These are phyloP conservation scores for Amanita jacksonii DNA, from an alignment of 768 basidiomycete genomes.

Conservation along the genomic window DNA sequence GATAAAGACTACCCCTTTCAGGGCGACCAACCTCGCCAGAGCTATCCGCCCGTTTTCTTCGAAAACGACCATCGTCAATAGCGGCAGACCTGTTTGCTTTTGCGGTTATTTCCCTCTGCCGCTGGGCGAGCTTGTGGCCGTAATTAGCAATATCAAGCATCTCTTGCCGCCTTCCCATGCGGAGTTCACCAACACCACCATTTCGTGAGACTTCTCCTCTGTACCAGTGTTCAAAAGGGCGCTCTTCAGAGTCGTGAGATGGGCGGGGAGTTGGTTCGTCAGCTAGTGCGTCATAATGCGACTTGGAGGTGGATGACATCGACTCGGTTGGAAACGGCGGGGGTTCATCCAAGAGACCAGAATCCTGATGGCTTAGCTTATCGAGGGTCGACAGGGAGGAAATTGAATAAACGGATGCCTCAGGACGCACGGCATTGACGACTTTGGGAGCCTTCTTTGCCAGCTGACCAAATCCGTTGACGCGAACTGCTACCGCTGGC, in stretches of 20 bases:
- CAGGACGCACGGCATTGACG: conserved; percentile 14
- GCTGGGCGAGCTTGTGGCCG: conserved; percentile 47
- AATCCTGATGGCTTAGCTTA: conserved; percentile 17
- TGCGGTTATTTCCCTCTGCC: conserved; percentile 14
- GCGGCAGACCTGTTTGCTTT: conserved; percentile 15
- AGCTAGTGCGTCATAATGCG: conserved; percentile 16
- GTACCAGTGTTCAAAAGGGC: conserved; percentile 86
- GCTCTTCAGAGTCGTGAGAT: conserved; percentile 71
- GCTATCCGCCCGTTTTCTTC: conserved; percentile 59
- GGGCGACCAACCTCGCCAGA: conserved; percentile 39
- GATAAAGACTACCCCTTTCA: conserved; percentile 53
- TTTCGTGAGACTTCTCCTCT: conserved; percentile 80
- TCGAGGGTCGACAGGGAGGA: conserved; percentile 18
- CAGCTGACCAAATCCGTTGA: conserved; percentile 6
- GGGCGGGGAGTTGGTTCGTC: conserved; percentile 39
- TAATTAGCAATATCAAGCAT: conserved; percentile 87
- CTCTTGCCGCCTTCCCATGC: conserved; percentile 64
- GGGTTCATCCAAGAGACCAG: conserved; percentile 53
- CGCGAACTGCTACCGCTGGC: no score
- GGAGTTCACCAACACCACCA: conserved; percentile 80
- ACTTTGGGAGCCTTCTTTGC: conserved; percentile 12
- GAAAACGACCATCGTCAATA: conserved; percentile 17
- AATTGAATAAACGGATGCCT: conserved; percentile 12
- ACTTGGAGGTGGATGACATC: conserved; percentile 26
- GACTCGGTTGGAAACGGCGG: conserved; percentile 46